These are phyloP conservation scores for Stachybotrys elegans DNA, from an alignment of 2,329 filamentous ascomycete genomes.

Conservation along the genomic window DNA sequence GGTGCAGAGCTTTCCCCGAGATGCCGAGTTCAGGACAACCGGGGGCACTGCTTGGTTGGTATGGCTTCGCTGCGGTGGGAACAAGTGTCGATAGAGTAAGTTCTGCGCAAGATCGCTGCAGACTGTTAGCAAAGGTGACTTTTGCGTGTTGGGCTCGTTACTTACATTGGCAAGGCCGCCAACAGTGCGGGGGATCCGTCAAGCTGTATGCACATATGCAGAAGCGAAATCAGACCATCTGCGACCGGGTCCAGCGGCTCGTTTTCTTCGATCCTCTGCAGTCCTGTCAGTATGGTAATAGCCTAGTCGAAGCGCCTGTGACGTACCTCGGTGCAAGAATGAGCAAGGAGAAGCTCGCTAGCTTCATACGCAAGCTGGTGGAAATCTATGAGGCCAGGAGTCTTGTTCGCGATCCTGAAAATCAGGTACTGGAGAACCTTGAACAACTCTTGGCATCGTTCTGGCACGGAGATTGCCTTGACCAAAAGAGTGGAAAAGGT, in stretches of 20 bases:
- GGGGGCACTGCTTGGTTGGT: conserved; percentile 25
- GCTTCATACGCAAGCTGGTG: conserved; percentile 21
- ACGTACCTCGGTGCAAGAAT: conserved; percentile 35
- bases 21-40: conserved; percentile 46
- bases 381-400: conserved; percentile 24
- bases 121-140: too few relatives aligned
- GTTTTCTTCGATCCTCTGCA: conserved; percentile 15
- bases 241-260: conserved; percentile 22
- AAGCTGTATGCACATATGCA: conserved; percentile 24
- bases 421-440: conserved; percentile 35
- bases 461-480: conserved; percentile 21
- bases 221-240: conserved; percentile 21
- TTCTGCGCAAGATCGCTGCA: conserved; percentile 24
- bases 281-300: conserved; percentile 13
- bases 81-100: conserved; percentile 61
- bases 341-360: conserved; percentile 30
- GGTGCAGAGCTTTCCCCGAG: conserved; percentile 55
- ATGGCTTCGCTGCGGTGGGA: conserved; percentile 45
- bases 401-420: conserved; percentile 21
- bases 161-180: conserved; percentile 19
- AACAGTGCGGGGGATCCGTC: conserved; percentile 19
- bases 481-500: conserved; percentile 28
- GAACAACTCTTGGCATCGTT: conserved; percentile 42
- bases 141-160: neutral
- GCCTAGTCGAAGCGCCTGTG: neutral